Evolutionary conservation across 2,329 filamentous ascomycete genomes (phyloP), one percentile per base, ranked within the genome.

Genomic region (Sphaerulina populicola): DNA sequence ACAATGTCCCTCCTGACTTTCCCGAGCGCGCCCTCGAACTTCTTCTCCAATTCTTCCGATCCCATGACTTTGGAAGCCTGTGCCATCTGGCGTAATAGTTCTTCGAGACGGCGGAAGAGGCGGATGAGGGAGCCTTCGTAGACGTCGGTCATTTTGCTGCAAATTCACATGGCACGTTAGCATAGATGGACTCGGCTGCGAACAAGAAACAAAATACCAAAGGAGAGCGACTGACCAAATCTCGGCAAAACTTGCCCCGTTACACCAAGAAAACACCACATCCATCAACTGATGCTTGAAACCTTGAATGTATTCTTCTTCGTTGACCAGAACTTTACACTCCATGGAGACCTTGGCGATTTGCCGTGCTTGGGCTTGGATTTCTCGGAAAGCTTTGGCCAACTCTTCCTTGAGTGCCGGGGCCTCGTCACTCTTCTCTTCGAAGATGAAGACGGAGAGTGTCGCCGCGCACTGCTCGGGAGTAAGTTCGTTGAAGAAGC

Each of bases 41-140:
- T 96, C 66, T 83, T 79, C 65, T 90, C 86, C 51, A 98, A 75
- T 64, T 97, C 93, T 56, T 94, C 88, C 67, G 86, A 96, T 63
- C 93, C 93, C 93, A 98, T 98, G 57, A 96, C 91, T 73, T 96
- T 97, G 59, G 87, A 81, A 21, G 91, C 93, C 72, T 97, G 87
- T 12, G 86, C 91, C 79, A 97, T 94, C 70, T 98, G 93, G 59
- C 93, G 81, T 33, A 98, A 76, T 52, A 96, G 77, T 72, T 98
- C 93, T 71, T 98, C 93, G 30, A 98, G 77, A 15, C 93, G 86
- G 49, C 93, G 86, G 81, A 98, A 98, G 36, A 96, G 82, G 44
- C 93, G 88, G 62, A 98, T 97, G 55, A 98, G 75, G 52, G 88
- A 96, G 54, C 93, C 93, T 73, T 98, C 93, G 70, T 96, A 98